Base-by-base conservation (phyloP, 495 filamentous ascomycete species). In the Glonium stellatum region DNA sequence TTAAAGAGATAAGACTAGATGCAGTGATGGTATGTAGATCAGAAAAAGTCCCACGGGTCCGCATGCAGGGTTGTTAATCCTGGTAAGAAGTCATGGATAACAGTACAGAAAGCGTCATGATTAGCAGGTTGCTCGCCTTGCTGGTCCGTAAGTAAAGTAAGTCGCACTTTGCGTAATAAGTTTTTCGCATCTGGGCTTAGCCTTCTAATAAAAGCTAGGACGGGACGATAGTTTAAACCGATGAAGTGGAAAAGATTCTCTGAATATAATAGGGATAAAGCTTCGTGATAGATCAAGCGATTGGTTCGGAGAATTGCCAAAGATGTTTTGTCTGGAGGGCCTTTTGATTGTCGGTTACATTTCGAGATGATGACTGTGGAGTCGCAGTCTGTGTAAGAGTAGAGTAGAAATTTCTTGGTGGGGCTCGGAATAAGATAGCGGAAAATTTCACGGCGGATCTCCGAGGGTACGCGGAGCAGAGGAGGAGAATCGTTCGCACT, bases 241-340 rank as follows among this genome's bases (percentile, higher is more conserved):
- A 68, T 57, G 42, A 70, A 70, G 56, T 70, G 68, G 54, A 70
- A 70, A 2, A 60, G 57, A 37, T 68, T 65, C 60, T 70, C 68
- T 31, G 62, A 65, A 39, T 70, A 70, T 13, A 70, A 42, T 9
- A 70, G 50, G 25, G 61, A 55, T 15, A 70, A 63, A 48, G 58
- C 58, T 37, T 70, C 68, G 35, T 61, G 54, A 52, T 70, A 68
- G 51, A 70, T 63, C 18, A 65, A 49, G 34, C 60, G 65, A 36
- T 70, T 70, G 11, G 61, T 64, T 23, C 68, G 65, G 37, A 70
- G 58, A 25, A 70, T 54, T 25, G 64, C 59, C 34, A 70, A 62
- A 21, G 59, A 37, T 12, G 58, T 54, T 35, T 60, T 61, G 35
- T 60, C 58, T 1, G 62, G 62, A 41, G 61, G 58, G 12, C 59